Evolutionary conservation across 2,329 filamentous ascomycete species (phyloP).

Genomic region (Colletotrichum limetticola): DNA sequence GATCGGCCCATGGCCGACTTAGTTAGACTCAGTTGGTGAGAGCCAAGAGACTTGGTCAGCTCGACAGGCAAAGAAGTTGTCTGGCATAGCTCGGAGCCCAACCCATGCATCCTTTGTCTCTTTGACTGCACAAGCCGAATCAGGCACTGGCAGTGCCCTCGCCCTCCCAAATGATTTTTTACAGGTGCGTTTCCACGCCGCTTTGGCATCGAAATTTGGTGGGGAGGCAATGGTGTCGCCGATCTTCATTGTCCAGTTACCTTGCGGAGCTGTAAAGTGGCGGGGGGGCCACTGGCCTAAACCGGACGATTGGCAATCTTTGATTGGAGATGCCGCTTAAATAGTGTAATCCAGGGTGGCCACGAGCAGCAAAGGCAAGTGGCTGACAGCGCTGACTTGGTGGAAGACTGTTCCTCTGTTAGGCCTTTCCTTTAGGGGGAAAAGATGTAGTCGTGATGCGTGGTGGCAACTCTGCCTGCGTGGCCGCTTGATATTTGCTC

Average conservation of each 20-base stretch:
- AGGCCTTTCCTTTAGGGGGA: neutral
- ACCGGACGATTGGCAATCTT: slow-evolving; percentile 31
- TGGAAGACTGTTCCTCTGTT: neutral
- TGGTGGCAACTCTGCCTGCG: slow-evolving; percentile 11
- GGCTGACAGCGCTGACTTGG: slow-evolving; percentile 1
- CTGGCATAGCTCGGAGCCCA: neutral
- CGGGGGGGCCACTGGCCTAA: slow-evolving; percentile 23
- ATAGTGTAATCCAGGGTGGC: slow-evolving; percentile 26
- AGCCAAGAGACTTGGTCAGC: slow-evolving; percentile 12
- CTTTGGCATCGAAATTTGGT: slow-evolving; percentile 17
- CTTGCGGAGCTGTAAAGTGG: neutral
- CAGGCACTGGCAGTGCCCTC: slow-evolving; percentile 8
- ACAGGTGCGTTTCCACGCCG: slow-evolving; percentile 19
- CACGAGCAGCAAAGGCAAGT: slow-evolving; percentile 14
- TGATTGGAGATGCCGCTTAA: slow-evolving; percentile 29
- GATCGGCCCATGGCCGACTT: neutral
- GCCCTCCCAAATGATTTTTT: slow-evolving; percentile 7
- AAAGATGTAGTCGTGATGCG: neutral
- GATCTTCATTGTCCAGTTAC: slow-evolving; percentile 28
- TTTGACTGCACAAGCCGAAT: slow-evolving; percentile 18
- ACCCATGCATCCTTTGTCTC: slow-evolving; percentile 27
- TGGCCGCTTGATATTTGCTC: neutral
- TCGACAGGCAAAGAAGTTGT: neutral
- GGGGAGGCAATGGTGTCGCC: slow-evolving; percentile 30
- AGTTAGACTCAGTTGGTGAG: neutral